phyloP scores from a whole-genome alignment of 2,329 filamentous ascomycete genomes.

The Botrytis tulipae region DNA sequence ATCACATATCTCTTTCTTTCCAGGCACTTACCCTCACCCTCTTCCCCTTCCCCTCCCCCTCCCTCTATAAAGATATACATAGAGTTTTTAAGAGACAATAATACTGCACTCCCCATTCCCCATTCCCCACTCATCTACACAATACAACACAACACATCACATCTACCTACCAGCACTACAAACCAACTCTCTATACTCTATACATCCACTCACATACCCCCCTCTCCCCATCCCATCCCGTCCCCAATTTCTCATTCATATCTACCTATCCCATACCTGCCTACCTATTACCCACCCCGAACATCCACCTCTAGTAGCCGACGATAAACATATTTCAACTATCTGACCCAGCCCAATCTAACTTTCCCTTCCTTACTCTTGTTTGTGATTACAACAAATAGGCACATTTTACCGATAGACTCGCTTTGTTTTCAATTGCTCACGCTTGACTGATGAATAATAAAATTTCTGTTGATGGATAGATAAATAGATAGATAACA shows the following conservation, averaged over 20 bases:
- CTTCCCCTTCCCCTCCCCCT: too few relatives aligned
- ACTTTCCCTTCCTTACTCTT: background rate
- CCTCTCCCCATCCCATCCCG: background rate
- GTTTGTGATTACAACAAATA: background rate
- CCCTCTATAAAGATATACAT: too few relatives aligned
- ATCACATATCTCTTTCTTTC: too few relatives aligned
- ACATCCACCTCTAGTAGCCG: too few relatives aligned
- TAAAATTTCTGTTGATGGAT: background rate
- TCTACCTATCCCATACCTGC: background rate
- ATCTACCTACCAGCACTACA: too few relatives aligned
- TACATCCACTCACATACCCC: background rate
- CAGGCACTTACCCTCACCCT: too few relatives aligned
- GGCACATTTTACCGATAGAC: background rate
- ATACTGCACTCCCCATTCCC: too few relatives aligned
- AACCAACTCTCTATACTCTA: fast-evolving
- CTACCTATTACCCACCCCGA: background rate
- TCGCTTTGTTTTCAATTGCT: background rate
- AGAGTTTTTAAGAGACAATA: too few relatives aligned
- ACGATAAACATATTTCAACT: background rate
- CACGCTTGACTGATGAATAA: background rate
- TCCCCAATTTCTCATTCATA: background rate
- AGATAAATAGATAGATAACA: background rate
- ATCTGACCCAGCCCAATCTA: background rate
- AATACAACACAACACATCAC: too few relatives aligned
- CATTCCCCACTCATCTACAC: too few relatives aligned